A percentile compares a stretch with the other conserved stretches of the same genome.
phyloP scores from a whole-genome alignment of 805 yeast species.

The Ogataea henricii region DNA sequence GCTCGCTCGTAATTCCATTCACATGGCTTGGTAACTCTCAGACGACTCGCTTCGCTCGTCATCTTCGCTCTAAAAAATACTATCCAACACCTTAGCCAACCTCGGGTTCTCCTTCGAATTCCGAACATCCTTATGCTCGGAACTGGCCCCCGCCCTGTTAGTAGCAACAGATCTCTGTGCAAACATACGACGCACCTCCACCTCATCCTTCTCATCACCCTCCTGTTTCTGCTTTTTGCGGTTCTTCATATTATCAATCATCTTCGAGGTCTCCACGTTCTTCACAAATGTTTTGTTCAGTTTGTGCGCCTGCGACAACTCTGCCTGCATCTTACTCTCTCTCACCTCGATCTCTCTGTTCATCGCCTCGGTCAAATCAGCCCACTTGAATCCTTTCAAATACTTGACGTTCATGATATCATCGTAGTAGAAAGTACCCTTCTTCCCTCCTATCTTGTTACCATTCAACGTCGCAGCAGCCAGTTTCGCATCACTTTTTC shows the following conservation, averaged over 20 bases:
- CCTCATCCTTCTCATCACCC: conserved; percentile 25
- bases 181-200: conserved; percentile 56
- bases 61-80: conserved; percentile 47
- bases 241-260: conserved; percentile 65
- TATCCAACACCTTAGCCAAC: conserved; percentile 51
- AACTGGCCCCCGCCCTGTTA: conserved; percentile 63
- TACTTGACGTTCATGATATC: conserved; percentile 92
- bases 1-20: too few species aligned
- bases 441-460: conserved; percentile 87
- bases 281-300: conserved; percentile 80
- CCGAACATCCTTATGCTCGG: conserved; percentile 42
- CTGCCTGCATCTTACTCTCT: conserved; percentile 84
- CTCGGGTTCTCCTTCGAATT: conserved; percentile 35
- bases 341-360: conserved; percentile 87
- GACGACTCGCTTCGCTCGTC: too few species aligned
- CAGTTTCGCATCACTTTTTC: conserved; percentile 83
- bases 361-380: conserved; percentile 89
- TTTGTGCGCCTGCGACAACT: conserved; percentile 84
- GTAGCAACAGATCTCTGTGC: conserved; percentile 71
- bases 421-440: conserved; percentile 87
- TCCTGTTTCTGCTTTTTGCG: conserved; percentile 43
- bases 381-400: conserved; percentile 91
- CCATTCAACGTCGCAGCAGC: conserved; percentile 88
- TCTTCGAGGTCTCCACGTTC: conserved; percentile 85
- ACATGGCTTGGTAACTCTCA: too few species aligned